These are phyloP conservation scores for Cyclaneusma minus DNA, from an alignment of 2,329 filamentous ascomycete species.

Conservation along the genomic window DNA sequence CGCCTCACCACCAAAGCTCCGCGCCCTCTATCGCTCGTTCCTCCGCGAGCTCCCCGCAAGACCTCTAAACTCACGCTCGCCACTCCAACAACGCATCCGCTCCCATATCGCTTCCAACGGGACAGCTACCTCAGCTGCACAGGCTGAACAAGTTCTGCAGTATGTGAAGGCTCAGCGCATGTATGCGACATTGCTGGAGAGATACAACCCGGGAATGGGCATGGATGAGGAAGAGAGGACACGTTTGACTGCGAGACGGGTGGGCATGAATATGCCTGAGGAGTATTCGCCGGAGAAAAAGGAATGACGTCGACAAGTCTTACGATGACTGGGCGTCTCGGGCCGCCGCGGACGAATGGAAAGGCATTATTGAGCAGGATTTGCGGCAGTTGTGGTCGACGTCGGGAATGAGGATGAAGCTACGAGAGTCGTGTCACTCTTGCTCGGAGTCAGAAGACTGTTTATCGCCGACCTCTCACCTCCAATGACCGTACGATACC, in stretches of 20 bases:
- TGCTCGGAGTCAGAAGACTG: too few relatives aligned
- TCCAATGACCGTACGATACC: too few relatives aligned
- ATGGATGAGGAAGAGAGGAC: constrained; percentile 79
- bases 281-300: constrained; percentile 26
- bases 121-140: constrained; percentile 18
- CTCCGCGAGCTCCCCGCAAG: constrained; percentile 78
- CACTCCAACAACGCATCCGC: constrained; percentile 56
- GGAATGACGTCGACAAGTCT: constrained; percentile 2
- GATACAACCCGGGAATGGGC: constrained; percentile 86
- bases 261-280: constrained; percentile 76
- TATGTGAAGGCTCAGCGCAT: constrained; percentile 77
- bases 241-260: constrained; percentile 65
- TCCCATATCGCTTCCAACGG: constrained; percentile 34
- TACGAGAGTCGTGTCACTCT: too few relatives aligned
- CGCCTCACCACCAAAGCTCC: constrained; percentile 33
- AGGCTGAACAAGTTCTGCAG: constrained; percentile 63
- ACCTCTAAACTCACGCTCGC: constrained; percentile 42
- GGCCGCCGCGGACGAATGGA: too few relatives aligned
- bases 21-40: constrained; percentile 73
- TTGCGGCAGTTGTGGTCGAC: too few relatives aligned
- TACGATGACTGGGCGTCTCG: too few relatives aligned
- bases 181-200: constrained; percentile 68
- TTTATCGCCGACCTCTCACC: too few relatives aligned
- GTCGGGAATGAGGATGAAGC: too few relatives aligned
- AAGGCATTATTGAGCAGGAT: too few relatives aligned